Percentiles rank a stretch among this genome's conserved stretches.
Conservation (phyloP, 2,329 filamentous ascomycete species). For the Penicillium sp. region DNA sequence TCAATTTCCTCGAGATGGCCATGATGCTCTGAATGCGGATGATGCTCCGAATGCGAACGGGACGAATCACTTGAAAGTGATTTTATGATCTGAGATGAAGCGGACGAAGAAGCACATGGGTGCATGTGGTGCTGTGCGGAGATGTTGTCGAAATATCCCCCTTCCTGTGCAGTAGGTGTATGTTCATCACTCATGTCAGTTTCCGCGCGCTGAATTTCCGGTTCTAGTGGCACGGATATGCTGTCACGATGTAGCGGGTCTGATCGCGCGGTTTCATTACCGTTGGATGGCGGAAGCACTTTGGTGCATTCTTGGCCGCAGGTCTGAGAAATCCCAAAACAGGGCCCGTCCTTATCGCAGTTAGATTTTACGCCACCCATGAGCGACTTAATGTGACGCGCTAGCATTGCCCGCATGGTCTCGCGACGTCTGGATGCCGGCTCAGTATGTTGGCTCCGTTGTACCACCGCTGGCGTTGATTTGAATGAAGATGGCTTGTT, state of each 20-base stretch:
- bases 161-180: background rate
- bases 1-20: constrained; percentile 12
- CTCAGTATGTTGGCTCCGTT: constrained; percentile 10
- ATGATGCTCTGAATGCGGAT: background rate
- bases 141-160: constrained; percentile 17
- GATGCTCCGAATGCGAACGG: background rate
- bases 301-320: constrained; percentile 62
- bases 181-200: constrained; percentile 4
- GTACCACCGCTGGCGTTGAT: constrained; percentile 23
- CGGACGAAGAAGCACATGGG: constrained; percentile 1
- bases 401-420: constrained; percentile 37
- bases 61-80: background rate
- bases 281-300: constrained; percentile 25
- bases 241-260: constrained; percentile 17
- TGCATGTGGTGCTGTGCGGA: constrained; percentile 9
- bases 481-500: constrained; percentile 16
- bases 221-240: constrained; percentile 17
- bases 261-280: constrained; percentile 18
- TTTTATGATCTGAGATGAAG: constrained; percentile 11
- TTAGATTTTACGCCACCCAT: constrained; percentile 49
- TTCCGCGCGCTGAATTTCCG: constrained; percentile 11
- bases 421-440: constrained; percentile 19
- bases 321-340: constrained; percentile 60
- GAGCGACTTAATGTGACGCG: constrained; percentile 48
- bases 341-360: constrained; percentile 59